phyloP scores from a whole-genome alignment of 148 eudicot species.

The Polygonum maritimum region DNA sequence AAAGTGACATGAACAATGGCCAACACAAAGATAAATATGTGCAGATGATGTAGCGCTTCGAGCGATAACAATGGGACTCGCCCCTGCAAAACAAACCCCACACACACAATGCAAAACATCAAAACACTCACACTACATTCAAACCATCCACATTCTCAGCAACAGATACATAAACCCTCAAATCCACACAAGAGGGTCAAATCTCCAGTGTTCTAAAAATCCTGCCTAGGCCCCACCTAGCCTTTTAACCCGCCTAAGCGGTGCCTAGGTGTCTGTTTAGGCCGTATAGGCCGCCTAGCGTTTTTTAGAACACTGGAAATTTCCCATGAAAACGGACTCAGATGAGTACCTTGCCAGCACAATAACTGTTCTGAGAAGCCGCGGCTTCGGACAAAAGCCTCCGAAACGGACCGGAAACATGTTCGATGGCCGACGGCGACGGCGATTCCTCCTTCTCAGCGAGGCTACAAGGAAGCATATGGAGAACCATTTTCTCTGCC shows the following conservation, averaged over 20 bases:
- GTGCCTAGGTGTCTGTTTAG: too few relatives aligned
- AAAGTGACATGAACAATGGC: slow-evolving; percentile 63
- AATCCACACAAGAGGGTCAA: background rate
- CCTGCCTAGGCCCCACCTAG: too few relatives aligned
- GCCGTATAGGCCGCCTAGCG: too few relatives aligned
- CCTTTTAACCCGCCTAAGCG: too few relatives aligned
- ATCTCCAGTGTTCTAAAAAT: too few relatives aligned
- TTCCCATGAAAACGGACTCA: background rate
- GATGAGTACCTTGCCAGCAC: slow-evolving; percentile 23
- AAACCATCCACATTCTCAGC: background rate
- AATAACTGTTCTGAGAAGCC: slow-evolving; percentile 14
- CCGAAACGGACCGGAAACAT: slow-evolving; percentile 15
- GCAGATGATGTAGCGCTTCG: slow-evolving; percentile 73
- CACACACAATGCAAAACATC: background rate
- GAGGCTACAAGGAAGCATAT: slow-evolving; percentile 41
- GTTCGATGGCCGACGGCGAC: background rate
- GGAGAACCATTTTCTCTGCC: slow-evolving; percentile 17
- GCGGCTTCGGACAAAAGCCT: slow-evolving; percentile 28
- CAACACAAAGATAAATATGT: slow-evolving; percentile 72
- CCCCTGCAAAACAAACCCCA: slow-evolving; percentile 22
- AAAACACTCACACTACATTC: background rate
- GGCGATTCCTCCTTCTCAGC: background rate
- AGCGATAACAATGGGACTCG: slow-evolving; percentile 54
- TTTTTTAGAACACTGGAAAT: too few relatives aligned
- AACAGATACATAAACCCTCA: background rate